Base-by-base conservation (phyloP, 1,284 basidiomycete genomes). In the Heterobasidion irregulare region DNA sequence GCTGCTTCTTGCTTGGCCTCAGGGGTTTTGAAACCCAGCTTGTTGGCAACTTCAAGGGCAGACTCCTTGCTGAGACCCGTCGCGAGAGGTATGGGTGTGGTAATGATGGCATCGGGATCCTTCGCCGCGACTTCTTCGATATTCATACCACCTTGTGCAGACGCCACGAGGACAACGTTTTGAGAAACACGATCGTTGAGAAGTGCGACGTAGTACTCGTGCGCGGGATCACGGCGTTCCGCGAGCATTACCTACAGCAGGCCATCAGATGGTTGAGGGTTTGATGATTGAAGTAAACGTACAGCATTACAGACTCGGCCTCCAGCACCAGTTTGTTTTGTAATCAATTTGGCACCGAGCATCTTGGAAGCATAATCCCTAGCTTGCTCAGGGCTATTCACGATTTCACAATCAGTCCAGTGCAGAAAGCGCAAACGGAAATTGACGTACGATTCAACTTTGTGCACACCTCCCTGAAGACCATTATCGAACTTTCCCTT, bases 51-150 rank as follows among this genome's bases (percentile, higher is more conserved):
- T 15, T 73, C 80, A 53, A 93, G 72, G 44, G 92, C 96, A 56
- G 88, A 79, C 16, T 76, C 70, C 64, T 86, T 79, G 63, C 80
- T 83, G 50, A 99, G 78, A 32, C 97, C 97, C 33, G 84, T 89
- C 58, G 89, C 78, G 65, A 92, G 94, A 72, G 91, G 78, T 66
- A 99, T 94, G 49, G 92, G 91, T 12, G 92, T 95, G 53, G 96
- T 98, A 69, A 99, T 94, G 72, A 99, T 99, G 36, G 97, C 93
- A 48, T 79, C 77, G 41, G 97, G 97, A 67, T 95, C 93, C 66
- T 98, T 94, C 52, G 92, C 92, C n/a, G 97, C 97, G 52, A 99
- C 97, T 67, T 99, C 97, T 73, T 99, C 97, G 68, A 99, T 99
- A 77, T 94, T 97, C 92, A 96, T 96, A 56, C 93, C 93, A 58